Conservation (phyloP, 345 rosid species). For the Physaria fendleri region DNA sequence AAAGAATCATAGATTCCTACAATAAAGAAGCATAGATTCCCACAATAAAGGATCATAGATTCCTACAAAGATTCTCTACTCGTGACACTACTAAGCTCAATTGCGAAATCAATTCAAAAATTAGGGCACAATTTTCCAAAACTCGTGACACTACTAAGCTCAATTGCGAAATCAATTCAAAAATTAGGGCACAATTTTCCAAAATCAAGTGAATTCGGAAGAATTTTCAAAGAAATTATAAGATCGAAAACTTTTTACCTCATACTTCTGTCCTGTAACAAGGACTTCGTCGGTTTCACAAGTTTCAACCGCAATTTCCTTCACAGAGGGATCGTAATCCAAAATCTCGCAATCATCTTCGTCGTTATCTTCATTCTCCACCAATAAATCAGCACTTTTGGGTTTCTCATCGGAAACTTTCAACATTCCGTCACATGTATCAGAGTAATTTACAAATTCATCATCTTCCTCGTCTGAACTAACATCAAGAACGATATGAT, state of each 20-base stretch:
- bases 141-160: not conserved
- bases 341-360: constrained; percentile 25
- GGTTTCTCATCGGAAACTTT: not conserved
- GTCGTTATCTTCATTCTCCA: not conserved
- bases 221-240: not conserved
- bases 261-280: constrained; percentile 14
- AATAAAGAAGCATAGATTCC: too few species aligned
- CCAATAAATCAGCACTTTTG: not conserved
- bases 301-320: not conserved
- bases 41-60: not conserved
- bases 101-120: not conserved
- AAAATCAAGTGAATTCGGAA: not conserved
- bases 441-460: not conserved
- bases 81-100: not conserved
- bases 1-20: too few species aligned
- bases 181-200: not conserved
- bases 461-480: constrained; percentile 18
- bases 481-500: constrained; percentile 6
- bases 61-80: not conserved
- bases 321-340: constrained; percentile 15
- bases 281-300: not conserved
- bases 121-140: not conserved
- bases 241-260: not conserved
- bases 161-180: not conserved
- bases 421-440: not conserved